Evolutionary conservation across 495 filamentous ascomycete species (phyloP), one percentile per base, ranked within the genome.

Genomic region (Hamigera avellanea): DNA sequence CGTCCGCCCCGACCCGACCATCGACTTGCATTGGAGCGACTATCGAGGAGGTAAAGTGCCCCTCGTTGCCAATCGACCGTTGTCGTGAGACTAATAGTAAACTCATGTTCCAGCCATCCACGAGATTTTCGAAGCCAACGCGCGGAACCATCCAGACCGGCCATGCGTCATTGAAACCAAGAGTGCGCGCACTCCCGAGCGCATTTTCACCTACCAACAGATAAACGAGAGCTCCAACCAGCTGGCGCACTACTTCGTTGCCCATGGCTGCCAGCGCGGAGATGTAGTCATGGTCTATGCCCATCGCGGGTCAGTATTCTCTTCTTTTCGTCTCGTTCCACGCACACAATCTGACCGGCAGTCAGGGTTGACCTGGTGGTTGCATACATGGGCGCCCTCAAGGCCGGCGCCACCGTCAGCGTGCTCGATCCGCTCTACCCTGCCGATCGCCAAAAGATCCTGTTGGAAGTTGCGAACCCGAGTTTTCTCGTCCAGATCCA

Each of bases 241-340:
- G 8, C 62, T 96, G 3, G 81, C 82, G 7, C 81, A 88, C 57
- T 70, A 91, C 48, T 64, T 95, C 18, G 69, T 86, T 28, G 61
- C 75, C 19, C 67, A 73, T 37, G 89, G 88, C 17, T 65, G 87
- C 35, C 66, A 80, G 26, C 67, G 76, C 37, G 88, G 85, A 9
- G 89, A 96, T 34, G 86, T 95, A 16, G 83, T 93, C 37, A 95
- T 95, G 87, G 79, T 89, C 35, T 96, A 80, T 56, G 84, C 85
- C 19, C 73, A 95, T 54, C 75, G 89, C 69, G 56, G 62, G n/a
- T n/a, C n/a, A n/a, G n/a, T n/a, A n/a, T n/a, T n/a, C n/a, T n/a
- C n/a, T n/a, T n/a, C n/a, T n/a, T n/a, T n/a, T n/a, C n/a, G n/a
- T n/a, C n/a, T n/a, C n/a, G n/a, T n/a, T n/a, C n/a, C n/a, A n/a